Evolutionary conservation across 2,329 filamentous ascomycete genomes (phyloP).

Genomic region (Hypoxylon sp.): DNA sequence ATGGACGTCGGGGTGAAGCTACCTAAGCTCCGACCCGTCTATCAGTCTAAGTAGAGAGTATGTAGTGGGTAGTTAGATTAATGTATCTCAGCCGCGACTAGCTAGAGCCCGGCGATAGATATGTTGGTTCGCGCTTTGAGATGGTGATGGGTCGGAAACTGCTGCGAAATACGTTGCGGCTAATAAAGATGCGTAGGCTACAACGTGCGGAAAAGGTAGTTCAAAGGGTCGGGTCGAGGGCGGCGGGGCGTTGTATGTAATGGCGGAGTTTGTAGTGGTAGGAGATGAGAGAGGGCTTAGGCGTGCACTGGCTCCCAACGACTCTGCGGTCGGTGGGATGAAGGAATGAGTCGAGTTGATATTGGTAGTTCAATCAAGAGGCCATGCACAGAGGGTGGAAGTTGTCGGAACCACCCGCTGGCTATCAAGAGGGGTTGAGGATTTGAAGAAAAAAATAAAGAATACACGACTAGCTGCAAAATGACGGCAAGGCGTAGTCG

Average conservation of each 20-base stretch:
- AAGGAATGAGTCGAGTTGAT: slow-evolving; percentile 34
- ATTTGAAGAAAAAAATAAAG: slow-evolving; percentile 20
- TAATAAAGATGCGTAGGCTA: slow-evolving; percentile 27
- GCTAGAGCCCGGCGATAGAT: slow-evolving; percentile 26
- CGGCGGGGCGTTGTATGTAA: slow-evolving; percentile 40
- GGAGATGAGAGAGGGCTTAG: slow-evolving; percentile 35
- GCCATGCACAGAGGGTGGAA: slow-evolving; percentile 33
- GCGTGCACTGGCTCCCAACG: slow-evolving; percentile 42
- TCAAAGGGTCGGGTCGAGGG: slow-evolving; percentile 20
- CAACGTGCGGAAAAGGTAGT: slow-evolving; percentile 28
- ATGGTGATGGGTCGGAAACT: slow-evolving; percentile 31
- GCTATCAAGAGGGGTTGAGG: slow-evolving; percentile 30
- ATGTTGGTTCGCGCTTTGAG: slow-evolving; percentile 35
- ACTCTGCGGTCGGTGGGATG: slow-evolving; percentile 39
- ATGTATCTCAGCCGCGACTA: slow-evolving; percentile 37
- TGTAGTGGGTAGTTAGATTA: slow-evolving; percentile 27
- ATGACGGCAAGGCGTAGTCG: slow-evolving; percentile 42
- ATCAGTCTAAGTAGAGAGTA: slow-evolving; percentile 25
- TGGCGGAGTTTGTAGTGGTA: slow-evolving; percentile 25
- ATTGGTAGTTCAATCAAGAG: slow-evolving; percentile 34
- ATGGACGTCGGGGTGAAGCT: slow-evolving; percentile 46
- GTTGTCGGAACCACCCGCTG: slow-evolving; percentile 37
- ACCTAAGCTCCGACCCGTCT: slow-evolving; percentile 43
- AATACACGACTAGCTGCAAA: slow-evolving; percentile 43
- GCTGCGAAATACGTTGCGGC: slow-evolving; percentile 27